A percentile compares a stretch with the other conserved stretches of the same genome.
Evolutionary conservation across 1,284 basidiomycete species (phyloP).

Genomic region (Cerrena zonata): DNA sequence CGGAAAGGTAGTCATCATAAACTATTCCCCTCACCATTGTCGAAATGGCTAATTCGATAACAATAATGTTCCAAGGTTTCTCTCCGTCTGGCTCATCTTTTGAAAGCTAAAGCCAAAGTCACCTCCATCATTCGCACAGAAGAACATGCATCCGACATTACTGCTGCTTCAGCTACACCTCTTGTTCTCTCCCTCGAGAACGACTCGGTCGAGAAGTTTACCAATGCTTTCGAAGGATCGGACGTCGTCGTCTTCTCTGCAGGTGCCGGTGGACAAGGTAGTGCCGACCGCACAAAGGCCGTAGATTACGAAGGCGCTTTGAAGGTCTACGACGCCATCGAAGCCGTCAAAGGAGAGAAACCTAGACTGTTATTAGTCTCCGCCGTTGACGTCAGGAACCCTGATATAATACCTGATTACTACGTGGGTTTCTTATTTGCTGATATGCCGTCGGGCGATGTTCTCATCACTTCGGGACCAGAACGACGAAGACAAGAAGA

Average conservation of each 20-base stretch:
- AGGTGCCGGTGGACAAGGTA: constrained; percentile 67
- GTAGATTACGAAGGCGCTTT: constrained; percentile 71
- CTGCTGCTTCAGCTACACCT: constrained; percentile 39
- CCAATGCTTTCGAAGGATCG: constrained; percentile 39
- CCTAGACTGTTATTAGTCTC: constrained; percentile 61
- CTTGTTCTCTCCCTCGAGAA: constrained; percentile 59
- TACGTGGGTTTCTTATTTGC: constrained; percentile 39
- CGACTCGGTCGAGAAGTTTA: constrained; percentile 43
- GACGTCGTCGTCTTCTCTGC: constrained; percentile 62
- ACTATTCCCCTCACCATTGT: background rate
- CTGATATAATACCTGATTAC: constrained; percentile 45
- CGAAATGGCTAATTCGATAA: background rate
- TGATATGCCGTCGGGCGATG: background rate
- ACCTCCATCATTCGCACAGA: constrained; percentile 54
- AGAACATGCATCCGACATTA: constrained; percentile 45
- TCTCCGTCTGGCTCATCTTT: constrained; percentile 46
- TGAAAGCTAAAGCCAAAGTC: constrained; percentile 40
- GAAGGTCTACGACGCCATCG: constrained; percentile 70
- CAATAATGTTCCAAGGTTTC: constrained; percentile 36
- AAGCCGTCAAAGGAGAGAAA: constrained; percentile 38
- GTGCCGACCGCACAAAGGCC: constrained; percentile 53
- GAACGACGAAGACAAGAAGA: constrained; percentile 43
- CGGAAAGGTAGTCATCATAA: constrained; percentile 36
- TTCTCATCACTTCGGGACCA: constrained; percentile 33
- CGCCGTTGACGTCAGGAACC: constrained; percentile 59